These are phyloP conservation scores for Podochytrium sp. DNA, from an alignment of 192 early-diverging fungal genomes.

Conservation along the genomic window DNA sequence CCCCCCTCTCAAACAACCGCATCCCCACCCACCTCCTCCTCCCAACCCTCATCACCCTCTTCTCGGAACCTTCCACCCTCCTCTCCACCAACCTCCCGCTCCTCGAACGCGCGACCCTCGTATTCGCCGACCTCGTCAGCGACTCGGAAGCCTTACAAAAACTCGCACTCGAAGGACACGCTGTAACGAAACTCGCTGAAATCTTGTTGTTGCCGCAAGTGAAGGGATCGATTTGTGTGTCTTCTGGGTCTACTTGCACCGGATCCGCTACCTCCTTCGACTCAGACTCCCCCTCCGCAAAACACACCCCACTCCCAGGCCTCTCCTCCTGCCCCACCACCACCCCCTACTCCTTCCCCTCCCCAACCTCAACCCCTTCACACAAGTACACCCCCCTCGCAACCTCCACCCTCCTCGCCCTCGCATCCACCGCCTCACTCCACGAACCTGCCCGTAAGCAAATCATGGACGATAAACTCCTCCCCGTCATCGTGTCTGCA, in stretches of 20 bases:
- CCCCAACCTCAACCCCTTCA: too few species aligned
- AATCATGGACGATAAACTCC: conserved; percentile 76
- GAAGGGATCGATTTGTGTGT: not conserved
- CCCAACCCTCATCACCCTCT: conserved; percentile 72
- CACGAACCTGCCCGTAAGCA: conserved; percentile 75
- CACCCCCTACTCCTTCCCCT: too few species aligned
- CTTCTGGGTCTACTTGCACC: too few species aligned
- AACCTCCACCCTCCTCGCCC: conserved; percentile 65
- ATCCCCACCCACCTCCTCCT: conserved; percentile 62
- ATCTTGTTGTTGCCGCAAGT: conserved; percentile 36
- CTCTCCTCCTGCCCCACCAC: too few species aligned
- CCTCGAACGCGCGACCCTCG: conserved; percentile 69
- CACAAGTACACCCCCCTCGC: too few species aligned
- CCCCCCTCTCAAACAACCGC: conserved; percentile 55
- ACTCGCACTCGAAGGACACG: conserved; percentile 75
- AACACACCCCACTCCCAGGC: too few species aligned
- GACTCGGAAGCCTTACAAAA: conserved; percentile 76
- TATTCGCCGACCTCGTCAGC: conserved; percentile 72
- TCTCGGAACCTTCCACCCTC: conserved; percentile 51
- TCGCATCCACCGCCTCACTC: conserved; percentile 72
- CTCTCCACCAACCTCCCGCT: conserved; percentile 37
- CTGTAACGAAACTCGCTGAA: conserved; percentile 64
- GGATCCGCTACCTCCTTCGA: too few species aligned
- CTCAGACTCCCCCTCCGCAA: too few species aligned
- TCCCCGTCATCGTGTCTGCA: conserved; percentile 70